Percentiles rank a stretch among this genome's conserved stretches.
phyloP scores from a whole-genome alignment of 2,329 filamentous ascomycete species.

The Macrophomina pseudophaseolina region DNA sequence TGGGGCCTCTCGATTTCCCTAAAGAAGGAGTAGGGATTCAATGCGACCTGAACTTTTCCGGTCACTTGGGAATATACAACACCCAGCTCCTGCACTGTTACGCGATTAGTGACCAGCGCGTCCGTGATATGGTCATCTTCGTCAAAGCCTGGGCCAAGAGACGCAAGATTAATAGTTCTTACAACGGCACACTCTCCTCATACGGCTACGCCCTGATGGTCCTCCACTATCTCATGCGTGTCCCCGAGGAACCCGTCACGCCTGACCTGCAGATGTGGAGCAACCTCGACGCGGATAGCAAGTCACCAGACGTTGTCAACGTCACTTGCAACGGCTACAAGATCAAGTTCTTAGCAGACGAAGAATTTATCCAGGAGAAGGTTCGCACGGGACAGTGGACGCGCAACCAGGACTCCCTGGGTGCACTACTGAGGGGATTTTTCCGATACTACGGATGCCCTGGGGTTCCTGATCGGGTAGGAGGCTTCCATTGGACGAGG shows the following conservation, averaged over 20 bases:
- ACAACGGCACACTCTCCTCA: constrained; percentile 83
- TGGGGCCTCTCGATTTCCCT: constrained; percentile 72
- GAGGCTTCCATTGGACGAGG: constrained; percentile 77
- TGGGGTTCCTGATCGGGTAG: constrained; percentile 52
- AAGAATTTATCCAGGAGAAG: constrained; percentile 68
- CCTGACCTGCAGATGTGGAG: constrained; percentile 73
- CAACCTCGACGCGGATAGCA: background rate
- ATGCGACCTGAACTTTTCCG: constrained; percentile 91
- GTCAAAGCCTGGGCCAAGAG: constrained; percentile 90
- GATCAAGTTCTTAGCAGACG: constrained; percentile 79
- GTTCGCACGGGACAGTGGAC: constrained; percentile 66
- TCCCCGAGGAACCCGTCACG: constrained; percentile 79
- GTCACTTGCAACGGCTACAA: constrained; percentile 67
- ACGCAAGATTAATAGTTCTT: constrained; percentile 84
- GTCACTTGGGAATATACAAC: constrained; percentile 82
- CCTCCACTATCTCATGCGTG: constrained; percentile 84
- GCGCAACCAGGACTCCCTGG: constrained; percentile 71
- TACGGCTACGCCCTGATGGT: constrained; percentile 95
- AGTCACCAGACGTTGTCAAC: constrained; percentile 33
- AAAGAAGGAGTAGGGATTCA: constrained; percentile 79
- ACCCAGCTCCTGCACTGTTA: constrained; percentile 84
- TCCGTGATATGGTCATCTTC: constrained; percentile 79
- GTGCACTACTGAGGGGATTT: constrained; percentile 77
- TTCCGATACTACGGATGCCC: constrained; percentile 82
- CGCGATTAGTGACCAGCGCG: constrained; percentile 76